A percentile compares a stretch with the other conserved stretches of the same genome.
phyloP scores from a whole-genome alignment of 2,329 filamentous ascomycete species.

The Cordyceps fumosorosea region DNA sequence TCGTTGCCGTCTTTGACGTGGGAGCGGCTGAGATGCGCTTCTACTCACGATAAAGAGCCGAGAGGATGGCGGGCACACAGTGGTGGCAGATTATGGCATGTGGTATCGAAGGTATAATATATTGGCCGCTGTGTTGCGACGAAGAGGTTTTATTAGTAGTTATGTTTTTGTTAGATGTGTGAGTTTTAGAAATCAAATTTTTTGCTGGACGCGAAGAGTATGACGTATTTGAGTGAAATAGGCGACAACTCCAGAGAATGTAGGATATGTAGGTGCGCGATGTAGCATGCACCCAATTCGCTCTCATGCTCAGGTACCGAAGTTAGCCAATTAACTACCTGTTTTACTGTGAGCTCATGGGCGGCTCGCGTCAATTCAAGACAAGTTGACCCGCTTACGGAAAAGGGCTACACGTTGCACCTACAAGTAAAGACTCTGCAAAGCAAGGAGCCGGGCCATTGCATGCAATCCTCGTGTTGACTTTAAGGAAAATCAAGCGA shows the following conservation, averaged over 20 bases:
- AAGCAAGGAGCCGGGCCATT: not conserved
- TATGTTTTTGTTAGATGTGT: conserved; percentile 14
- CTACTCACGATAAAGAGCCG: conserved; percentile 20
- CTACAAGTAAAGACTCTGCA: not conserved
- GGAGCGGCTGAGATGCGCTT: conserved; percentile 41
- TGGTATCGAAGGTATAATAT: conserved; percentile 12
- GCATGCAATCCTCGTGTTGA: not conserved
- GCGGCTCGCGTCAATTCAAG: not conserved
- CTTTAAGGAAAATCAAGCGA: not conserved
- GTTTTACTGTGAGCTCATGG: not conserved
- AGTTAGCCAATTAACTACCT: not conserved
- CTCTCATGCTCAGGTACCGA: not conserved
- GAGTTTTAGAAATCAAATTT: conserved; percentile 7
- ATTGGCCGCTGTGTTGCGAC: conserved; percentile 12
- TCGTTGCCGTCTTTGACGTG: conserved; percentile 42
- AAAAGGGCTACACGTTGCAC: not conserved
- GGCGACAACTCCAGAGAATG: not conserved
- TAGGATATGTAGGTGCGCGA: not conserved
- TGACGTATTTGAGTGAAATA: not conserved
- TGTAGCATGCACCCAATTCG: not conserved
- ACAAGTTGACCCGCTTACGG: conserved; percentile 8
- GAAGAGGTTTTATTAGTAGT: conserved; percentile 6
- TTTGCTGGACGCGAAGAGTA: not conserved
- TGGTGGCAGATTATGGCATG: not conserved
- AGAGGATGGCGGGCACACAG: not conserved